Conservation (phyloP, 176 grass and related monocot genomes). For the Chrysopogon serrulatus region DNA sequence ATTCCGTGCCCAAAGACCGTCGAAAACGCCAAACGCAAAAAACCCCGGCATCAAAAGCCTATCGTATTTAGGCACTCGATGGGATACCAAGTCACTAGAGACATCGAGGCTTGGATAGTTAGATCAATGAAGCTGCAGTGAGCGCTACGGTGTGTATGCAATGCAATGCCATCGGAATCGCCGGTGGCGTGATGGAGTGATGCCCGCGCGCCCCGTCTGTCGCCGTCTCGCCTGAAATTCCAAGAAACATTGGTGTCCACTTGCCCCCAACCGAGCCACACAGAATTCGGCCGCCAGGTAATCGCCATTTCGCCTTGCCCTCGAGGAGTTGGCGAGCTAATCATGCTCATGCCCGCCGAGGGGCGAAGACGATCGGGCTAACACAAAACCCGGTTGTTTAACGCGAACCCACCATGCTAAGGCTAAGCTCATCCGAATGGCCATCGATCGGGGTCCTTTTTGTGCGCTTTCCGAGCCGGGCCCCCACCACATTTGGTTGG, state of each 20-base stretch:
- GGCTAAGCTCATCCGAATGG: neutral
- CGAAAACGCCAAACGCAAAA: neutral
- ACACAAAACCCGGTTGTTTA: neutral
- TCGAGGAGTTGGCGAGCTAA: neutral
- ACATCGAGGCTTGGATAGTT: neutral
- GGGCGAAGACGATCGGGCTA: neutral
- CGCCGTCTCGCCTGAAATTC: neutral
- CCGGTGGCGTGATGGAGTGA: too few relatives aligned
- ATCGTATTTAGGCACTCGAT: neutral
- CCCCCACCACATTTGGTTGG: too few relatives aligned
- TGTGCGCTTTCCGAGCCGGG: neutral
- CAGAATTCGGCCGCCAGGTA: neutral
- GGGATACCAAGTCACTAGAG: neutral
- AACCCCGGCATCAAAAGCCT: neutral
- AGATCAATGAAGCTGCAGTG: neutral
- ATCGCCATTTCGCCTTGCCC: neutral
- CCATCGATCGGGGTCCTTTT: neutral
- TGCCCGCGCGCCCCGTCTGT: neutral
- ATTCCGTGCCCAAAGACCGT: neutral
- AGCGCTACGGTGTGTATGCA: neutral
- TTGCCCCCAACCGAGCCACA: conserved; percentile 10
- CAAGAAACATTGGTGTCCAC: neutral
- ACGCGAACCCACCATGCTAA: neutral
- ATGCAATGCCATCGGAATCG: neutral
- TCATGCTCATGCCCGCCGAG: neutral